These are phyloP conservation scores for Erodium texanum DNA, from an alignment of 441 rosid genomes.

Conservation along the genomic window DNA sequence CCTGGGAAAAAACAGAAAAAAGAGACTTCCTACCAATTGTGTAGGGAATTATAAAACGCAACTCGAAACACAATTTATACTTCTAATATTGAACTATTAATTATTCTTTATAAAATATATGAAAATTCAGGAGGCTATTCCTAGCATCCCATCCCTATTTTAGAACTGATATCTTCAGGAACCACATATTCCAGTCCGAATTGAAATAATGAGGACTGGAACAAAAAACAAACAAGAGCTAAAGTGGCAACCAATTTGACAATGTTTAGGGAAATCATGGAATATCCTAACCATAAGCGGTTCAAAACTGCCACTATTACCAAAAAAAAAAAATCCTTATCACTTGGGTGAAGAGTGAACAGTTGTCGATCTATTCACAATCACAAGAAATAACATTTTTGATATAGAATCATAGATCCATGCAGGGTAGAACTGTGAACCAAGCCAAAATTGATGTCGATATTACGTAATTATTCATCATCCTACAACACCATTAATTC, in stretches of 20 bases:
- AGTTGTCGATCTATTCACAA: background rate
- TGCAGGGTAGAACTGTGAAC: background rate
- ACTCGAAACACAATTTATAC: background rate
- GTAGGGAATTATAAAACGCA: background rate
- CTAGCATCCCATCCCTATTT: background rate
- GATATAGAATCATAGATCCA: background rate
- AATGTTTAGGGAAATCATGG: background rate
- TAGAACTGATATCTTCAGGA: background rate
- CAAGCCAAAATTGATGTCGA: background rate
- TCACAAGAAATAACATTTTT: background rate
- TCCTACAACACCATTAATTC: too few relatives aligned
- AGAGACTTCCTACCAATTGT: background rate
- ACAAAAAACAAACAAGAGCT: background rate
- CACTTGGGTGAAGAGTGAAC: background rate
- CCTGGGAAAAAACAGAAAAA: background rate
- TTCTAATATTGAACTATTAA: background rate
- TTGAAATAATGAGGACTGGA: background rate
- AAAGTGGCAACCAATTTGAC: background rate
- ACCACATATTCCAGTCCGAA: background rate
- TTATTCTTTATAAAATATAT: background rate
- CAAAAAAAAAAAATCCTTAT: background rate
- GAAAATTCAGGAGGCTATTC: background rate
- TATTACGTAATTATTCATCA: background rate
- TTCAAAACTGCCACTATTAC: background rate
- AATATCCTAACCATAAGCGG: background rate